These are phyloP conservation scores for Primulina huaijiensis DNA, from an alignment of 257 asterid genomes.

Conservation along the genomic window DNA sequence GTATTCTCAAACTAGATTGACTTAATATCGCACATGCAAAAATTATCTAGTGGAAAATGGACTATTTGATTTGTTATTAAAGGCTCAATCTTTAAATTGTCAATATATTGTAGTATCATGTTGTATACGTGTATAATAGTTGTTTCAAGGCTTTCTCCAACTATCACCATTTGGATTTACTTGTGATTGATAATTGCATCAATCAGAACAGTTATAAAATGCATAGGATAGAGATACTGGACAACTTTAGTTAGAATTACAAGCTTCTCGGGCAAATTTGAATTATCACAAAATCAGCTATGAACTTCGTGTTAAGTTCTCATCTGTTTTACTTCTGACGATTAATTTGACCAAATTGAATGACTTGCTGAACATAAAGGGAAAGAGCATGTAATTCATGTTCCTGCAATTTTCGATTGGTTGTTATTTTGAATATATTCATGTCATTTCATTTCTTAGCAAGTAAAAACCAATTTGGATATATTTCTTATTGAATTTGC, in stretches of 20 bases:
- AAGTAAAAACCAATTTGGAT: not conserved
- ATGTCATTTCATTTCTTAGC: not conserved
- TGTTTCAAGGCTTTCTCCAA: not conserved
- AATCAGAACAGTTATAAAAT: not conserved
- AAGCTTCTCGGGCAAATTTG: not conserved
- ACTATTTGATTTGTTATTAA: no score
- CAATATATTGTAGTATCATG: not conserved
- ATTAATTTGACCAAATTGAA: not conserved
- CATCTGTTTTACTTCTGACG: not conserved
- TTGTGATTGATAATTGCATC: not conserved
- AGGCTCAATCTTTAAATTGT: not conserved
- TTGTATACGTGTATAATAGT: not conserved
- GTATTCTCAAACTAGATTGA: not conserved
- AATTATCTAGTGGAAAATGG: not conserved
- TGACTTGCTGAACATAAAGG: not conserved
- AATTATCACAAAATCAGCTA: not conserved
- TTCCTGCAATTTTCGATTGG: not conserved
- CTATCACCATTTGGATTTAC: not conserved
- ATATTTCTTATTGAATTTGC: constrained; percentile 5
- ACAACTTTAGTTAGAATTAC: not conserved
- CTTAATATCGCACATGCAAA: not conserved
- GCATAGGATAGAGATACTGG: not conserved
- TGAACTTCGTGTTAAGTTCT: not conserved
- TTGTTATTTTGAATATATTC: not conserved
- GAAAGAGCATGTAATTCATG: not conserved